Conservation (phyloP, 169 alveolate genomes). For the Plasmodium billcollinsi region DNA sequence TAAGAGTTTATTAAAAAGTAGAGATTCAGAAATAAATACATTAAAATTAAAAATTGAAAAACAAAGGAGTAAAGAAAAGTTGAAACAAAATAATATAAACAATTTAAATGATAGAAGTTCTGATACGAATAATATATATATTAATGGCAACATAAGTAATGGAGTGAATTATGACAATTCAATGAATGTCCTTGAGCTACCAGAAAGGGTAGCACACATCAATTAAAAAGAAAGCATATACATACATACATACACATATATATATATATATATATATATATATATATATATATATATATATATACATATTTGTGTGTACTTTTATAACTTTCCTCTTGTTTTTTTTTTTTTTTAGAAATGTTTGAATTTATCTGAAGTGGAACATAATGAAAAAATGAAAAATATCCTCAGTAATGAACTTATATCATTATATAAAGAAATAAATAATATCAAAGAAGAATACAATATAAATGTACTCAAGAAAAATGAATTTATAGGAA, state of each 20-base stretch:
- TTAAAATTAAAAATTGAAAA: slow-evolving; percentile 29
- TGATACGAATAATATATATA: no score
- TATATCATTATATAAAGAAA: slow-evolving; percentile 49
- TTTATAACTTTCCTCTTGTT: background rate
- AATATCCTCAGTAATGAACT: slow-evolving; percentile 43
- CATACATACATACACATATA: background rate
- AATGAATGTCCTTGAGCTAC: no score
- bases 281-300: background rate
- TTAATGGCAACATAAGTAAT: no score
- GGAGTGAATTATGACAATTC: no score
- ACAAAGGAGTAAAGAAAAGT: slow-evolving; percentile 2
- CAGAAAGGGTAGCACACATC: no score
- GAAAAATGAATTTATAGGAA: slow-evolving; percentile 62
- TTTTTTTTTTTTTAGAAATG: slow-evolving; percentile 9
- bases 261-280: background rate
- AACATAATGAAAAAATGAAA: slow-evolving; percentile 17
- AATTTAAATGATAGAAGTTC: no score
- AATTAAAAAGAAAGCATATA: background rate
- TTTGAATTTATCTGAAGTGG: slow-evolving; percentile 15
- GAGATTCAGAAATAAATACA: slow-evolving; percentile 38
- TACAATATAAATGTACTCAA: slow-evolving; percentile 50
- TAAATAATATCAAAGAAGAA: slow-evolving; percentile 63
- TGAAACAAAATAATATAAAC: slow-evolving; percentile 8
- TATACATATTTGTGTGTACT: background rate
- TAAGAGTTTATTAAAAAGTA: slow-evolving; percentile 41